Evolutionary conservation across 106 monocot genomes (phyloP), one percentile per base, ranked within the genome.

Genomic region (Dioscorea alata): DNA sequence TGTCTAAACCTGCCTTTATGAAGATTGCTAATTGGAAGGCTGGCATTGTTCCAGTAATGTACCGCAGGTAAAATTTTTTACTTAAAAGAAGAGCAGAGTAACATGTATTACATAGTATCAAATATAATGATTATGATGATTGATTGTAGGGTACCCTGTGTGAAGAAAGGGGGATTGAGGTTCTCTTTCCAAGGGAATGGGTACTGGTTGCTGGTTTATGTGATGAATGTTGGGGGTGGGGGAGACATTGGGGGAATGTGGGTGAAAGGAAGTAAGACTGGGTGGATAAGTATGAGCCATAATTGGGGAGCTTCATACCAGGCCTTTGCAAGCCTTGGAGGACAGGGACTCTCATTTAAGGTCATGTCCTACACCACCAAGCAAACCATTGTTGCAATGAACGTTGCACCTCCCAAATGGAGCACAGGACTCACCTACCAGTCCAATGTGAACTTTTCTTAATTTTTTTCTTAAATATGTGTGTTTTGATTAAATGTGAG

Each of bases 301-400:
- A 95, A 91, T 71, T 95, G 95, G 95, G 95, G 95, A 0, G 80
- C 81, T 0, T 78, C 83, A 2, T 91, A 84, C 70, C 91, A 96
- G 61, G 88, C 84, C 12, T 95, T 86, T 68, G 65, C 84, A 0
- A 49, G 49, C 13, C 71, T 88, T 0, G 75, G 62, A 0, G 82
- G 82, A 3, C 81, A 88, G 34, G 6, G 73, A 0, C 88, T 96
- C 65, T 86, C 88, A 24, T 88, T 96, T 61, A 73, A 33, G 72
- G 23, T 96, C 65, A 81, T 77, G 8, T 83, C 91, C 32, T 79
- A 77, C 84, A 74, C 83, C 49, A 76, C 85, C 13, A 48, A 59
- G 35, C 59, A 89, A 67, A 88, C 86, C 21, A 34, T 91, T 35
- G 15, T 79, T 19, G 76, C 80, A 19, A 68, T 23, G 69, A 25